A percentile compares a stretch with the other conserved stretches of the same genome.
phyloP scores from a whole-genome alignment of 73 alveolate species.

The Blepharisma japonicum region DNA sequence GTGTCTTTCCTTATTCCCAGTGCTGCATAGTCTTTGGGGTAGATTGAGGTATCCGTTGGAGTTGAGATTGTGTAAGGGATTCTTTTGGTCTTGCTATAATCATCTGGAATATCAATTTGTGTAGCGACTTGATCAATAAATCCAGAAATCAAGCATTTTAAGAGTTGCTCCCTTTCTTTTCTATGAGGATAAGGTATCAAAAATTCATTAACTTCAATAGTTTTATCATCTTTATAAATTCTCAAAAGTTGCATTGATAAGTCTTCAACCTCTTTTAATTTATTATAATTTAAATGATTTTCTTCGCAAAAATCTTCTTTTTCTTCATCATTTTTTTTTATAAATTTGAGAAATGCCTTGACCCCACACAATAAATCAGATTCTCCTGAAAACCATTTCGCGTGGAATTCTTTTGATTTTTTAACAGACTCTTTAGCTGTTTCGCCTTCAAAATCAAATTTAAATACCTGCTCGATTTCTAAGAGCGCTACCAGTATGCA shows the following conservation, averaged over 20 bases:
- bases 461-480: slow-evolving; percentile 45
- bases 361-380: slow-evolving; percentile 31
- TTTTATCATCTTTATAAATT: background rate
- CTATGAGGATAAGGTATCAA: background rate
- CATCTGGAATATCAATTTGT: background rate
- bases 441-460: slow-evolving; percentile 16
- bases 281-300: background rate
- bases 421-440: background rate
- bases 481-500: slow-evolving; percentile 69
- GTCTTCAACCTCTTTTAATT: slow-evolving; percentile 14
- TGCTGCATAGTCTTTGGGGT: background rate
- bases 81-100: background rate
- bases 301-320: slow-evolving; percentile 28
- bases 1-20: background rate
- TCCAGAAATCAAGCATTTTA: background rate
- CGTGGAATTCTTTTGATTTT: slow-evolving; percentile 24
- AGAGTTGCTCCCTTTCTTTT: background rate
- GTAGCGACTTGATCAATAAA: slow-evolving; percentile 7
- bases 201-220: background rate
- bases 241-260: slow-evolving; percentile 19
- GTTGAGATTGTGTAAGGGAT: background rate
- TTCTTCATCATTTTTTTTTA: background rate
- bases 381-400: slow-evolving; percentile 29
- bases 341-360: background rate
- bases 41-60: background rate